Percentiles rank a stretch among this genome's conserved stretches.
phyloP scores from a whole-genome alignment of 2,329 filamentous ascomycete species.

The Chaetomium olivaceum region DNA sequence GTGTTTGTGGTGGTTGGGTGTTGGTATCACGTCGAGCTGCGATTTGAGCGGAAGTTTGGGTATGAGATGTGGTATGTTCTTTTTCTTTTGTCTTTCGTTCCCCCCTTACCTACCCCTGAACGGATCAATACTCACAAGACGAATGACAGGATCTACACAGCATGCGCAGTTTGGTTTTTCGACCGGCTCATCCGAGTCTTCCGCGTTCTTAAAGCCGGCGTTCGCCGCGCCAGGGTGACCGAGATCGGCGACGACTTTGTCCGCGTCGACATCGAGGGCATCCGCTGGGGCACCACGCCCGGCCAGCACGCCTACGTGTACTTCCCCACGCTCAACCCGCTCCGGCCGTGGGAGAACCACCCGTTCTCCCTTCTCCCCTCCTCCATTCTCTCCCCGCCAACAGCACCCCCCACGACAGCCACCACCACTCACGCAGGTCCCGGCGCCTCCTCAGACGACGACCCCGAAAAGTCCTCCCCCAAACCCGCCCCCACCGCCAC shows the following conservation, averaged over 20 bases:
- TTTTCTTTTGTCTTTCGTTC: too few relatives aligned
- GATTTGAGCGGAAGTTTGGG: slow-evolving; percentile 42
- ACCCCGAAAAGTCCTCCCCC: background rate
- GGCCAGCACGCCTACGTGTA: slow-evolving; percentile 37
- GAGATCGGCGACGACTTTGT: slow-evolving; percentile 1
- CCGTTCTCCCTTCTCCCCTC: slow-evolving; percentile 4
- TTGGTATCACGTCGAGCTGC: slow-evolving; percentile 45
- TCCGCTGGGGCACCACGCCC: slow-evolving; percentile 2
- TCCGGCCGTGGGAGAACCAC: slow-evolving; percentile 8
- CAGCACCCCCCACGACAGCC: background rate
- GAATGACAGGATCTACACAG: background rate
- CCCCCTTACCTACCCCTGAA: background rate
- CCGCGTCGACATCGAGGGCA: slow-evolving; percentile 5
- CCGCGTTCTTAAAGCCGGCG: background rate
- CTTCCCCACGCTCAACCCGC: slow-evolving; percentile 44
- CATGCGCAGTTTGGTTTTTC: slow-evolving; percentile 1
- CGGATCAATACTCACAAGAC: slow-evolving; percentile 36
- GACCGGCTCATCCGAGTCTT: background rate
- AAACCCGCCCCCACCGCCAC: background rate
- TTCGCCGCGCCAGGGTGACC: background rate
- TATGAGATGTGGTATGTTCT: slow-evolving; percentile 46
- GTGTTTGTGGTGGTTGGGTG: slow-evolving; percentile 45
- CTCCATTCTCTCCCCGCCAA: background rate
- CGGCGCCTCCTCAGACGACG: background rate
- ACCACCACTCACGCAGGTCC: background rate